Conservation (phyloP, 2,329 filamentous ascomycete species). For the Pseudofabraea citricarpa region DNA sequence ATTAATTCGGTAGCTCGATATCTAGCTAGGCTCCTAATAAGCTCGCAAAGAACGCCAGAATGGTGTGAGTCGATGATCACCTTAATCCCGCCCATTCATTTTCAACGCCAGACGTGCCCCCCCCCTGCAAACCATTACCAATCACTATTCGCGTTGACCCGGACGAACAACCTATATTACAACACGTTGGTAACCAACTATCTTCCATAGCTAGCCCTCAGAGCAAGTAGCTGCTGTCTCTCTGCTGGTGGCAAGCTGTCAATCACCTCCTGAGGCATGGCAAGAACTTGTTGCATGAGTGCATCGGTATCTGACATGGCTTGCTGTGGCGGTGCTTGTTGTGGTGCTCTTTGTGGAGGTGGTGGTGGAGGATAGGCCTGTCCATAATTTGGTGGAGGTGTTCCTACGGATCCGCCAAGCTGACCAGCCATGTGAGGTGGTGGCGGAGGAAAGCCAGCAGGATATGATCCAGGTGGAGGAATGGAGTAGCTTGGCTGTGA, state of each 20-base stretch:
- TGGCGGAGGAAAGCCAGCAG: constrained; percentile 31
- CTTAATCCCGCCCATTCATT: no score
- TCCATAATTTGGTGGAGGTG: constrained; percentile 35
- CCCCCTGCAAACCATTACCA: no score
- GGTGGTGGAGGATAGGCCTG: constrained; percentile 32
- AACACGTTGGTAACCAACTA: no score
- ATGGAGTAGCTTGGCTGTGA: constrained; percentile 15
- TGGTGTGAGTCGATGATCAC: no score
- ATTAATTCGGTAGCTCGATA: no score
- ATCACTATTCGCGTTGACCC: no score
- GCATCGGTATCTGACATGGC: constrained; percentile 58
- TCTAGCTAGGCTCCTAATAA: no score
- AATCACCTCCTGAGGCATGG: constrained; percentile 74
- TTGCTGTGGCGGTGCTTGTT: constrained; percentile 31
- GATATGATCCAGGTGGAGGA: constrained; percentile 20
- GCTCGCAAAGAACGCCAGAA: no score
- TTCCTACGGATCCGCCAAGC: constrained; percentile 29
- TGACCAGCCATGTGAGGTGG: constrained; percentile 32
- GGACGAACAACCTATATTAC: not conserved
- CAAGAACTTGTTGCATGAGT: constrained; percentile 76
- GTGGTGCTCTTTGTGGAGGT: constrained; percentile 38
- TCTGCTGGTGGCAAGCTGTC: constrained; percentile 72
- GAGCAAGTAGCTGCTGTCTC: constrained; percentile 71
- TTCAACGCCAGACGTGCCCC: no score
- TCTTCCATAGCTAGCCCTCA: constrained; percentile 45